These are phyloP conservation scores for Syncephalis plumigaleata DNA, from an alignment of 371 early-diverging fungal species.

Conservation along the genomic window DNA sequence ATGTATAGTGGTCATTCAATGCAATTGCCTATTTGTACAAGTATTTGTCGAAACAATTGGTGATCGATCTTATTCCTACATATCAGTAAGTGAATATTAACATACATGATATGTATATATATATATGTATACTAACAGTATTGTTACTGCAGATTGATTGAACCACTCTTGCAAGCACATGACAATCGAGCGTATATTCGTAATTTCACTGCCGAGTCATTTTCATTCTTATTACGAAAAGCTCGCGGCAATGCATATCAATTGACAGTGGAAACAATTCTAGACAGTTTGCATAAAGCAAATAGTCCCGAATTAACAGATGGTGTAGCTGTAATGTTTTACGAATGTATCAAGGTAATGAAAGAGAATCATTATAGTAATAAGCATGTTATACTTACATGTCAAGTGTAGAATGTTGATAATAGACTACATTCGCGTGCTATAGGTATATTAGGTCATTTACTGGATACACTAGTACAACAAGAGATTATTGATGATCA, in stretches of 20 bases:
- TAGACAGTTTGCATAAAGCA: conserved; percentile 27
- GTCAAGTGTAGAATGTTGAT: conserved; percentile 24
- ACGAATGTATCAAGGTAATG: conserved; percentile 56
- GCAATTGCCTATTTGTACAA: conserved; percentile 82
- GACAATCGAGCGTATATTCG: conserved; percentile 56
- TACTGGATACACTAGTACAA: conserved; percentile 10
- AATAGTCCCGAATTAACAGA: conserved; percentile 37
- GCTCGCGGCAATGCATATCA: conserved; percentile 33
- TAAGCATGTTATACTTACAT: conserved; percentile 5
- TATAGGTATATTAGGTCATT: conserved; percentile 21
- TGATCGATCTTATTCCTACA: conserved; percentile 43
- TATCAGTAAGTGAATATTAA: conserved; percentile 24
- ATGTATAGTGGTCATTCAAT: conserved; percentile 59
- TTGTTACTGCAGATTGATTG: conserved; percentile 22
- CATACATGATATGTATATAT: background rate
- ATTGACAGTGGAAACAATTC: conserved; percentile 30
- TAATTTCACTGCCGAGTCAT: conserved; percentile 79
- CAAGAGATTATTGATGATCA: background rate
- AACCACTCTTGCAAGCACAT: conserved; percentile 47
- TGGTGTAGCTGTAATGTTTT: conserved; percentile 59
- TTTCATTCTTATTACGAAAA: conserved; percentile 77
- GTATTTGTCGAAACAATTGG: conserved; percentile 51
- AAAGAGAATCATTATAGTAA: no score
- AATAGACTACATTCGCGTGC: conserved; percentile 36
- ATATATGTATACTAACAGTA: background rate